phyloP scores from a whole-genome alignment of 2,329 filamentous ascomycete genomes.

The Monilinia fructigena region DNA sequence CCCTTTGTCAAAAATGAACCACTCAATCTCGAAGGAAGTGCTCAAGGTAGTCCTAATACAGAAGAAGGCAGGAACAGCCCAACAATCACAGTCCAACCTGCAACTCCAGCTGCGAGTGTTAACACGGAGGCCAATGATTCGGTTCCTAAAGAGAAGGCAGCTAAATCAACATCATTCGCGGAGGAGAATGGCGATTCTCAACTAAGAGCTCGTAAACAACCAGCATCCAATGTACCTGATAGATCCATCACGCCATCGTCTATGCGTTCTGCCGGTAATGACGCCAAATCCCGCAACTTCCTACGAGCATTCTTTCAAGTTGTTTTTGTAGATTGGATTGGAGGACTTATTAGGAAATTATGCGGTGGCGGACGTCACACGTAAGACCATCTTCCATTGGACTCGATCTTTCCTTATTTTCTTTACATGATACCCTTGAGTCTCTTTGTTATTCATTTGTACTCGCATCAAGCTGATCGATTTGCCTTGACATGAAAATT shows the following conservation, averaged over 20 bases:
- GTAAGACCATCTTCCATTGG: constrained; percentile 32
- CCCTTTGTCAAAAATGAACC: constrained; percentile 29
- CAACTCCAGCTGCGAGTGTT: constrained; percentile 30
- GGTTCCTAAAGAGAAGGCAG: constrained; percentile 24
- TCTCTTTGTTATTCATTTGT: constrained; percentile 4
- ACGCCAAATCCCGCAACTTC: constrained; percentile 34
- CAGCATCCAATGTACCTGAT: constrained; percentile 27
- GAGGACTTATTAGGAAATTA: constrained; percentile 37
- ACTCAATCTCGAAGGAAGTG: constrained; percentile 21
- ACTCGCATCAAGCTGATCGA: constrained; percentile 20
- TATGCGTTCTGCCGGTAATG: constrained; percentile 33
- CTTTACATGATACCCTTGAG: constrained; percentile 18
- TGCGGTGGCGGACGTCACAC: constrained; percentile 36
- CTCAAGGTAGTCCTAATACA: constrained; percentile 10
- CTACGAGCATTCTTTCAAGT: constrained; percentile 40
- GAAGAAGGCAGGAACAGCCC: constrained; percentile 24
- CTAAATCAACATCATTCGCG: constrained; percentile 32
- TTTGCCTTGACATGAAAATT: constrained; percentile 23
- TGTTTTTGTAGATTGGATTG: constrained; percentile 42
- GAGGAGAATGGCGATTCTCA: constrained; percentile 28
- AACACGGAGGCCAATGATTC: constrained; percentile 13
- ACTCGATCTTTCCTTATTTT: constrained; percentile 16
- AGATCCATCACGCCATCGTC: constrained; percentile 37
- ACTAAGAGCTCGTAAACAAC: constrained; percentile 32
- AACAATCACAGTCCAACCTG: constrained; percentile 31